These are phyloP conservation scores for Trypanosoma melophagium DNA, from an alignment of 208 protist species.

Conservation along the genomic window DNA sequence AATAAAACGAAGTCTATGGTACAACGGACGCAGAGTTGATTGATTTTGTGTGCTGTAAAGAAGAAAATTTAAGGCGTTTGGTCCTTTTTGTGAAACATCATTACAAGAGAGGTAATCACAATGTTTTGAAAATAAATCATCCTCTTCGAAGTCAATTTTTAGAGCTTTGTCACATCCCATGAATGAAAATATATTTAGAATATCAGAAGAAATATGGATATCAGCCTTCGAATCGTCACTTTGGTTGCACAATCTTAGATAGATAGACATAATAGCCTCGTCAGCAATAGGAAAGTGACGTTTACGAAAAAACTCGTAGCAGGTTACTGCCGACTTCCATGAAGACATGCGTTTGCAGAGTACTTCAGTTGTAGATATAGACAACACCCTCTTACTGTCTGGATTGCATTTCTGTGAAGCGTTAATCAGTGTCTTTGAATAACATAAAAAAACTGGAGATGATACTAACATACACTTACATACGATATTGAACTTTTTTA, in stretches of 20 bases:
- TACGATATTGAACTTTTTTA: slow-evolving; percentile 5
- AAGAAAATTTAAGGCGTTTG: slow-evolving; percentile 14
- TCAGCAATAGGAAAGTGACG: slow-evolving; percentile 28
- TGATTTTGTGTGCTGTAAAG: slow-evolving; percentile 14
- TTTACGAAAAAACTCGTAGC: slow-evolving; percentile 31
- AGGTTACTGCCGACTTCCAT: slow-evolving; percentile 24
- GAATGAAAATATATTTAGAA: neutral
- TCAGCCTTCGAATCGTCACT: neutral
- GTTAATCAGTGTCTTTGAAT: no score
- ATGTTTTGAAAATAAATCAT: neutral
- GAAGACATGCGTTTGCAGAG: slow-evolving; percentile 23
- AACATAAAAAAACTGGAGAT: no score
- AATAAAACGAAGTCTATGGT: slow-evolving; percentile 20
- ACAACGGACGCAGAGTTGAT: slow-evolving; percentile 22
- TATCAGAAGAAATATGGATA: neutral
- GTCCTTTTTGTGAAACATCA: neutral
- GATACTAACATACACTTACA: neutral
- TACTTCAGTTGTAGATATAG: slow-evolving; percentile 29
- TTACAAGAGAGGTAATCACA: neutral
- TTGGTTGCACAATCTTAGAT: slow-evolving; percentile 8
- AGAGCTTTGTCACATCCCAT: neutral
- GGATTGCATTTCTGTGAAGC: neutral
- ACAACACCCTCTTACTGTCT: neutral
- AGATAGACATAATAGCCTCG: slow-evolving; percentile 26
- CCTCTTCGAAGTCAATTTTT: neutral